phyloP scores from a whole-genome alignment of 495 filamentous ascomycete species.

The Lophiostoma macrostomum region DNA sequence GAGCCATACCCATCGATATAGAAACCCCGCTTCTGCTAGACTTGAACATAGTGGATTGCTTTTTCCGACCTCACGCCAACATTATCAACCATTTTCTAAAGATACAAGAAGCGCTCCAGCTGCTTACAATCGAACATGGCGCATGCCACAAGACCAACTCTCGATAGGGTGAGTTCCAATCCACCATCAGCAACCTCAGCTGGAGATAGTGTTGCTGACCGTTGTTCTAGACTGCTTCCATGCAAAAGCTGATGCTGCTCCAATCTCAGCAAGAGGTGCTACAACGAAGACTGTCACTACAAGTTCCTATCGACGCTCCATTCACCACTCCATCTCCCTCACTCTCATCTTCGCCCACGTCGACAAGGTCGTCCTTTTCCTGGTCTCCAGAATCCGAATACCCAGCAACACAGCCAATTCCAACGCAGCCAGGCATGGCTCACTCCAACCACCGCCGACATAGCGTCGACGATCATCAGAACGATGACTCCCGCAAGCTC shows the following conservation, averaged over 20 bases:
- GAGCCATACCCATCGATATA: too few species aligned
- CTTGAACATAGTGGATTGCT: too few species aligned
- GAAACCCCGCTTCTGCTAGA: too few species aligned
- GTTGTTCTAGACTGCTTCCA: conserved; percentile 5
- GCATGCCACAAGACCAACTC: not conserved
- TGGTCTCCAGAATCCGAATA: conserved; percentile 10
- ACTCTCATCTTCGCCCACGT: conserved; percentile 25
- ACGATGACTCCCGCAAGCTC: conserved; percentile 52
- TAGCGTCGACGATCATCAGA: conserved; percentile 7
- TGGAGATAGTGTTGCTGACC: not conserved
- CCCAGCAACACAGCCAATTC: conserved; percentile 10
- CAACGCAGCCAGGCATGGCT: conserved; percentile 15
- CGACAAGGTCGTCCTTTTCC: conserved; percentile 9
- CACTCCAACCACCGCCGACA: too few species aligned
- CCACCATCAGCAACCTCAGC: not conserved
- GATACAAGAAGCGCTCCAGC: too few species aligned
- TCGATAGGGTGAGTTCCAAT: conserved; percentile 4
- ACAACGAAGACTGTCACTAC: conserved; percentile 33
- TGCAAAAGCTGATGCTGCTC: conserved; percentile 32
- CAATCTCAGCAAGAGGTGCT: conserved; percentile 34
- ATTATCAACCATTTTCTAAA: too few species aligned
- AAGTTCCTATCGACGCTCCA: conserved; percentile 22
- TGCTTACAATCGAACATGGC: too few species aligned
- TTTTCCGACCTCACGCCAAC: too few species aligned
- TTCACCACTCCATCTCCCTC: conserved; percentile 25